Evolutionary conservation across 2,329 filamentous ascomycete species (phyloP), one percentile per base, ranked within the genome.

Genomic region (Talaromyces sp.): DNA sequence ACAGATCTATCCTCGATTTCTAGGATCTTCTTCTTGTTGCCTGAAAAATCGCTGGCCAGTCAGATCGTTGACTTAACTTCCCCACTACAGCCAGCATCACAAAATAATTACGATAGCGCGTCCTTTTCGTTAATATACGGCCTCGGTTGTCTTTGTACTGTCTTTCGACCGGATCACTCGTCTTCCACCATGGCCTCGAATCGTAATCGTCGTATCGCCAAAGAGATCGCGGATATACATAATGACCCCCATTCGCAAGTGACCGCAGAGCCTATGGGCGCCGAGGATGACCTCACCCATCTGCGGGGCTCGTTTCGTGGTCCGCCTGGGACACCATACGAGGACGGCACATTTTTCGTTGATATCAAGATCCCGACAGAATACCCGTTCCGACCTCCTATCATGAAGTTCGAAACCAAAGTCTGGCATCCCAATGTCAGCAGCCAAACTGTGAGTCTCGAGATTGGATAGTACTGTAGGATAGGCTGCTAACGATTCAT

Each of bases 351-450:
- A 33, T 99, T 88, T 76, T 79, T 85, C 16, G 87, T 99, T 70
- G 91, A 97, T 73, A 95, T 99, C 72, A 85, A 85, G 72, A 95
- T 99, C 62, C 93, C 94, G 0, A 85, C 86, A 67, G 90, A 91
- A 70, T 99, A 99, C 74, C 95, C 95, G 0, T 99, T 99, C 82
- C 90, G 93, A 71, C 92, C 94, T 3, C 95, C 95, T 4, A 78
- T 87, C 66, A 98, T 99, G 90, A 90, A 87, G 72, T 98, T 98
- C 74, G 86, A 90, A 69, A 99, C 95, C 68, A 93, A 90, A 78
- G 90, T 98, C 71, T 99, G 93, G 93, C 95, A 99, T 77, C 95
- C 95, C 39, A 99, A 99, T 75, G 87, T 99, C 80, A 96, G 91
- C 83, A 94, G 90, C 73, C 90, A 95, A 76, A 97, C 93, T 47